Percentiles rank a stretch among this genome's conserved stretches.
Evolutionary conservation across 139 green algal species (phyloP).

Genomic region (Chlamydomonas asymmetrica): DNA sequence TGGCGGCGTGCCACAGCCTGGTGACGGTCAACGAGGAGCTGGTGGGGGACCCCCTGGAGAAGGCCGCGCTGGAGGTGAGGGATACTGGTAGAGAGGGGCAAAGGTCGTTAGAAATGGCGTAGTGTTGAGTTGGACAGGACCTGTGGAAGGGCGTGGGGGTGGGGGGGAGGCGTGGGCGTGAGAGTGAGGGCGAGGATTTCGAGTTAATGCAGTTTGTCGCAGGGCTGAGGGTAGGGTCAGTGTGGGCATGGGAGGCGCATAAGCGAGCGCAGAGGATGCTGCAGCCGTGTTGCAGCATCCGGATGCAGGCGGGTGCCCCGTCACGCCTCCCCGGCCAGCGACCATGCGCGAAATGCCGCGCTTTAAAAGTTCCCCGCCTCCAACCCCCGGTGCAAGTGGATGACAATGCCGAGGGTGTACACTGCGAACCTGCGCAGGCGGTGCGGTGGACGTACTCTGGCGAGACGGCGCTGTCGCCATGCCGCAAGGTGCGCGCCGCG

Average conservation of each 20-base stretch:
- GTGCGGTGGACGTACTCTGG: conserved; percentile 54
- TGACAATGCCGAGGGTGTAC: too few species aligned
- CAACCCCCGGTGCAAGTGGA: too few species aligned
- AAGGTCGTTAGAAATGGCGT: neutral
- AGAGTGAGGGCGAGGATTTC: neutral
- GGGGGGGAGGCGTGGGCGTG: neutral
- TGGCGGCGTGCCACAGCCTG: conserved; percentile 90
- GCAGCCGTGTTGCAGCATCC: too few species aligned
- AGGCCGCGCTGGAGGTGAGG: conserved; percentile 60
- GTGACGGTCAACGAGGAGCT: conserved; percentile 73
- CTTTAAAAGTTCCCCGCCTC: too few species aligned
- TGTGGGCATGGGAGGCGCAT: too few species aligned
- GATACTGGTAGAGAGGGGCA: neutral
- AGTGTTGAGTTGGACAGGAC: conserved; percentile 1
- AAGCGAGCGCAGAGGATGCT: too few species aligned
- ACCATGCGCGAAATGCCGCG: too few species aligned
- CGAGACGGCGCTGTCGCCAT: conserved; percentile 28
- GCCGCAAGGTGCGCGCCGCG: conserved; percentile 39
- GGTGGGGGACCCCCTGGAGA: conserved; percentile 88
- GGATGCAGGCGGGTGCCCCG: too few species aligned
- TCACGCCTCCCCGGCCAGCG: too few species aligned
- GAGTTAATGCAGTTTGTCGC: too few species aligned
- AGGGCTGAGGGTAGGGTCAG: too few species aligned
- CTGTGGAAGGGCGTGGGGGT: neutral
- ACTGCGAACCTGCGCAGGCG: too few species aligned